Evolutionary conservation across 176 grass and related monocot species (phyloP).

Genomic region (Themeda triandra): DNA sequence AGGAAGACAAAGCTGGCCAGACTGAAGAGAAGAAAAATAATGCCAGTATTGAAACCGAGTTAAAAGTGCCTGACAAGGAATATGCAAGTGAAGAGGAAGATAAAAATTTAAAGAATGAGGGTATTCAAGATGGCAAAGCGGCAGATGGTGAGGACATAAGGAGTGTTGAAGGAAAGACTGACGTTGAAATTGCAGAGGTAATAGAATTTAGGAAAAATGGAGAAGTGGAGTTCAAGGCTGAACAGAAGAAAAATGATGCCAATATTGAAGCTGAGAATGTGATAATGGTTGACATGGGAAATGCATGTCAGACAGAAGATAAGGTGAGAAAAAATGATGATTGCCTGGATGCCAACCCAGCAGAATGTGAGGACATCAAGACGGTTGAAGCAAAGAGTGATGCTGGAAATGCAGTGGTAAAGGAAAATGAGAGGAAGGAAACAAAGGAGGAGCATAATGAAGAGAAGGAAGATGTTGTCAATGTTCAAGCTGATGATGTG

Average conservation of each 20-base stretch:
- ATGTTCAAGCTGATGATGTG: background rate
- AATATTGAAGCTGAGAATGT: background rate
- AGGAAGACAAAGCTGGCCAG: conserved; percentile 17
- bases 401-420: background rate
- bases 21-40: background rate
- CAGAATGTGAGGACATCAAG: background rate
- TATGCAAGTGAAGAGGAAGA: background rate
- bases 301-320: background rate
- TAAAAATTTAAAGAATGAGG: background rate
- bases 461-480: background rate
- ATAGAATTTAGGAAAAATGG: background rate
- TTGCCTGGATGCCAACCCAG: background rate
- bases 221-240: conserved; percentile 15
- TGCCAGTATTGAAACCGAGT: background rate
- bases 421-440: background rate
- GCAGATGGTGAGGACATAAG: conserved; percentile 14
- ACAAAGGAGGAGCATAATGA: background rate
- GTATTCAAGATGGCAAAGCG: background rate
- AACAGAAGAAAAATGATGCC: background rate
- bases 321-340: background rate
- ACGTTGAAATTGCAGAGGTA: background rate
- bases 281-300: background rate
- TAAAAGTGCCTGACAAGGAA: background rate
- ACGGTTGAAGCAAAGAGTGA: background rate
- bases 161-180: conserved; percentile 8